Evolutionary conservation across 176 grass and related monocot genomes (phyloP).

Genomic region (Elymus sibiricus): DNA sequence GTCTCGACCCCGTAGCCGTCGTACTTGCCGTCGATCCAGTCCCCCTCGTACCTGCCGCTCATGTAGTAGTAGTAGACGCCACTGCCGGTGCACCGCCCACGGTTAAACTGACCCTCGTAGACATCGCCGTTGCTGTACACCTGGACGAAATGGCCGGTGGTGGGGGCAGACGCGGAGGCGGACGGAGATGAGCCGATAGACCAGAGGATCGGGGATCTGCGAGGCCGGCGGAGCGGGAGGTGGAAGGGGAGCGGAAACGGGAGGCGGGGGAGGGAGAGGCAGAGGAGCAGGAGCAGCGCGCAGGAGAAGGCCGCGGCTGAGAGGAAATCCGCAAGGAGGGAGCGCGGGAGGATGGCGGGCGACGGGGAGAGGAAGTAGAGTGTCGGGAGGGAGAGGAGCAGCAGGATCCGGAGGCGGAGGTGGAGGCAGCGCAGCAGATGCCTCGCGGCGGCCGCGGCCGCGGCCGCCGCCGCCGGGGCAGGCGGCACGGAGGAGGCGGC

Average conservation of each 20-base stretch:
- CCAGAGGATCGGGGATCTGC: conserved; percentile 82
- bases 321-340: conserved; percentile 90
- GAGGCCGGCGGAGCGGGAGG: conserved; percentile 41
- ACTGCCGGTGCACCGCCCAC: conserved; percentile 75
- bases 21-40: conserved; percentile 90
- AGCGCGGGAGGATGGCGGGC: conserved; percentile 40
- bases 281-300: conserved; percentile 75
- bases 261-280: conserved; percentile 66
- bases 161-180: conserved; percentile 36
- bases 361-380: conserved; percentile 54
- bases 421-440: conserved; percentile 73
- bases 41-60: conserved; percentile 96
- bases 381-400: conserved; percentile 62
- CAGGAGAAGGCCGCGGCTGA: conserved; percentile 91
- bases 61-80: conserved; percentile 99
- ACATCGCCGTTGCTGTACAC: conserved; percentile 90
- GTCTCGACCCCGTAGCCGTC: conserved; percentile 97
- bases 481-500: conserved; percentile 17
- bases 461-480: conserved; percentile 24
- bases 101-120: conserved; percentile 92
- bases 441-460: conserved; percentile 39
- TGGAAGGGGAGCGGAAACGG: conserved; percentile 47
- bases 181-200: conserved; percentile 69
- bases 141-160: conserved; percentile 84
- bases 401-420: conserved; percentile 66